Percentiles rank a stretch among this genome's conserved stretches.
phyloP scores from a whole-genome alignment of 768 basidiomycete species.

The Termitomyces sp. region DNA sequence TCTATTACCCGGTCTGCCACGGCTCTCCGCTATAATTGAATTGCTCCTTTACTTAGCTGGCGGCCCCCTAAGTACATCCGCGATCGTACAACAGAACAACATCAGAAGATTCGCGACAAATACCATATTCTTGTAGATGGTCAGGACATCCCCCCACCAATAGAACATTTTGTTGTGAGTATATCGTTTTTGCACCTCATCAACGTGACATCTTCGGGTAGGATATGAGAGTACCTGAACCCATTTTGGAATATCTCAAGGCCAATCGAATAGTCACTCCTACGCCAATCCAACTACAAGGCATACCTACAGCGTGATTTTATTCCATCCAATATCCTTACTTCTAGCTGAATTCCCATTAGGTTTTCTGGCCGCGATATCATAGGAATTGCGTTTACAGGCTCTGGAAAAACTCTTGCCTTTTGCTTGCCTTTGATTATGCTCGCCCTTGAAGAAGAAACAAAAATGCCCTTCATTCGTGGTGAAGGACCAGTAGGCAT shows the following conservation, averaged over 20 bases:
- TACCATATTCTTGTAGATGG: slow-evolving; percentile 95
- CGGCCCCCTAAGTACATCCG: slow-evolving; percentile 78
- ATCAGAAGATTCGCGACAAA: slow-evolving; percentile 76
- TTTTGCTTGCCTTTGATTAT: slow-evolving; percentile 98
- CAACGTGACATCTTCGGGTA: slow-evolving; percentile 19
- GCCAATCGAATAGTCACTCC: slow-evolving; percentile 81
- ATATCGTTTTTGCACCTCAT: slow-evolving; percentile 7
- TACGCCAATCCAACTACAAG: slow-evolving; percentile 96
- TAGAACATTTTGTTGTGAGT: slow-evolving; percentile 75
- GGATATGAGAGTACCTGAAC: slow-evolving; percentile 98
- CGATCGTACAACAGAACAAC: slow-evolving; percentile 60
- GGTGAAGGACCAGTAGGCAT: slow-evolving; percentile 98
- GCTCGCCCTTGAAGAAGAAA: slow-evolving; percentile 92
- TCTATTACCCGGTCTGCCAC: not conserved
- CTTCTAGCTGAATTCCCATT: slow-evolving; percentile 13
- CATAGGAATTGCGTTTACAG: slow-evolving; percentile 98
- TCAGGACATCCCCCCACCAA: slow-evolving; percentile 89
- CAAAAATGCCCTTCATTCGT: slow-evolving; percentile 79
- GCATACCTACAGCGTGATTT: slow-evolving; percentile 84
- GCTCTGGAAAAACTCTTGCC: slow-evolving; percentile 97
- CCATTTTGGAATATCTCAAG: slow-evolving; percentile 77
- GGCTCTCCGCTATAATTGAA: not conserved
- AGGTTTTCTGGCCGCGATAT: slow-evolving; percentile 95
- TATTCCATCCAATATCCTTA: not conserved
- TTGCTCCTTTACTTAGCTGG: slow-evolving; percentile 55